Conservation (phyloP, 257 asterid genomes). For the Voacanga thouarsii region DNA sequence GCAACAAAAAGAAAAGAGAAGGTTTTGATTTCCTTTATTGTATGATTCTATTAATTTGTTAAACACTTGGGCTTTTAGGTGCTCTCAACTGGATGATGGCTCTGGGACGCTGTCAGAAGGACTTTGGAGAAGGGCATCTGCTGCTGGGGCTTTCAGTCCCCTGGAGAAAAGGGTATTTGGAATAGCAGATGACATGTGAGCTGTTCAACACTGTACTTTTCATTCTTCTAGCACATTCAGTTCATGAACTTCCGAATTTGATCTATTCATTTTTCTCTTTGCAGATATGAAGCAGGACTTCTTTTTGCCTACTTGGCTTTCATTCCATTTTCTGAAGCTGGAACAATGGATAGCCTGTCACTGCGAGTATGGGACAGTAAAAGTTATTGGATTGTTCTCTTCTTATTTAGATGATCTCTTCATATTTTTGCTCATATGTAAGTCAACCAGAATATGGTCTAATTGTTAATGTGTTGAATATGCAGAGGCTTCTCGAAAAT, state of each 20-base stretch:
- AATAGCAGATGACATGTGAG: constrained; percentile 93
- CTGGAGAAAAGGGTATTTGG: constrained; percentile 84
- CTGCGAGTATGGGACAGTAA: constrained; percentile 53
- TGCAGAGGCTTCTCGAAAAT: constrained; percentile 89
- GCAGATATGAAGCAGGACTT: constrained; percentile 96
- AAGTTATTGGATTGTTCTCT: background rate
- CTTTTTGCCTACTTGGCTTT: constrained; percentile 72
- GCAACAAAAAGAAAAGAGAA: background rate
- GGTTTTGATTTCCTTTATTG: background rate
- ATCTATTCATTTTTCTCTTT: constrained; percentile 16
- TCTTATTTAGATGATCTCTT: constrained; percentile 4
- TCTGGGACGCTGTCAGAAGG: constrained; percentile 56
- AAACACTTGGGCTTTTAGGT: constrained; percentile 42
- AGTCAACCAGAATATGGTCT: background rate
- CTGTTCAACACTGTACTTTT: constrained; percentile 2
- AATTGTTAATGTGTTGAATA: constrained; percentile 5
- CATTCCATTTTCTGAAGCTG: constrained; percentile 84
- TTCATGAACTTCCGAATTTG: constrained; percentile 3
- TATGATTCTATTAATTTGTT: background rate
- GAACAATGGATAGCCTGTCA: constrained; percentile 79
- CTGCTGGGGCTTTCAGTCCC: constrained; percentile 73
- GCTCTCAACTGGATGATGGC: constrained; percentile 55
- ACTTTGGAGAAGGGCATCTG: constrained; percentile 83
- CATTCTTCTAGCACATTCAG: background rate
- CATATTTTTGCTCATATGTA: background rate